Percentiles rank a stretch among this genome's conserved stretches.
Evolutionary conservation across 257 asterid species (phyloP).

Genomic region (Plantago major): DNA sequence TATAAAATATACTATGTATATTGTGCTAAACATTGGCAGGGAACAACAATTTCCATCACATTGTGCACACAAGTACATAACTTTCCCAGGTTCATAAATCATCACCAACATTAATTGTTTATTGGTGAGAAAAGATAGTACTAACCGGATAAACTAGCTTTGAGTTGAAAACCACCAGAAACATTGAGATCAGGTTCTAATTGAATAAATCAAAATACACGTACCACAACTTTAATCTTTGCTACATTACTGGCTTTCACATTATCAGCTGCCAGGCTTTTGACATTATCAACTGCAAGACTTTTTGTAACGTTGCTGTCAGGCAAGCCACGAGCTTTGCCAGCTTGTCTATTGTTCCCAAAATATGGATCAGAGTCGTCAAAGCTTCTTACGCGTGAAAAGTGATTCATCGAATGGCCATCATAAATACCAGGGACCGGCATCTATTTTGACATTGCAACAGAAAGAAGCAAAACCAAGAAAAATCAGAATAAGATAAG

Average conservation of each 20-base stretch:
- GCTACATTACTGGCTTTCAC: constrained; percentile 88
- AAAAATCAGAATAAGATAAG: neutral
- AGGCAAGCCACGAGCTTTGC: constrained; percentile 52
- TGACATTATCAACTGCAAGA: constrained; percentile 30
- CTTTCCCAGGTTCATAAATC: too few relatives aligned
- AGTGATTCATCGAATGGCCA: constrained; percentile 57
- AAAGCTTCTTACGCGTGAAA: constrained; percentile 69
- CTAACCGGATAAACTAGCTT: too few relatives aligned
- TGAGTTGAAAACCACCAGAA: constrained; percentile 2
- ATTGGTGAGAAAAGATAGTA: too few relatives aligned
- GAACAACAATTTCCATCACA: too few relatives aligned
- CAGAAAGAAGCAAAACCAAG: constrained; percentile 14
- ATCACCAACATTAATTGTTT: too few relatives aligned
- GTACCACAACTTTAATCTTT: constrained; percentile 95
- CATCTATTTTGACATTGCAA: constrained; percentile 36
- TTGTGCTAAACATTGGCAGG: too few relatives aligned
- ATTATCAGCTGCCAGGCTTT: constrained; percentile 66
- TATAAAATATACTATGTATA: too few relatives aligned
- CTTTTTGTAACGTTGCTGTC: constrained; percentile 63
- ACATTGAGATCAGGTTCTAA: constrained; percentile 6
- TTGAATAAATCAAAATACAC: constrained; percentile 18
- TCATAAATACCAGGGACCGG: constrained; percentile 58
- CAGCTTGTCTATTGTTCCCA: constrained; percentile 62
- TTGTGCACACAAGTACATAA: neutral
- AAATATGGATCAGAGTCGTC: constrained; percentile 62